A percentile compares a stretch with the other conserved stretches of the same genome.
Conservation (phyloP, 2,329 filamentous ascomycete genomes). For the Shiraia bambusicola region DNA sequence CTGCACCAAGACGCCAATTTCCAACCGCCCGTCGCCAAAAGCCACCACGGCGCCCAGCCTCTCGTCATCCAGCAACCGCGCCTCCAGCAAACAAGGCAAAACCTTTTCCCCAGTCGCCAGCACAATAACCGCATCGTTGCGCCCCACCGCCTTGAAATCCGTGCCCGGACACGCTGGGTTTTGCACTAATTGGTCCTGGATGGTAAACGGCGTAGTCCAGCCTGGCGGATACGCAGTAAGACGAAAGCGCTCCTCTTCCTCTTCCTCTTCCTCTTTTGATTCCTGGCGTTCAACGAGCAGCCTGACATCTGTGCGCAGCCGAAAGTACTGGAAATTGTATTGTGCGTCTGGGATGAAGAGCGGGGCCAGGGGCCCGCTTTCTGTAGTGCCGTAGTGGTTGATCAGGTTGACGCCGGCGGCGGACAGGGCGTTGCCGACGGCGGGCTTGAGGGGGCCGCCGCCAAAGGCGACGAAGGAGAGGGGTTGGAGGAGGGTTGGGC, state of each 20-base stretch:
- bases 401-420: conserved; percentile 28
- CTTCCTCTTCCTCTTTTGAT: too few species aligned
- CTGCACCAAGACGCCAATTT: background rate
- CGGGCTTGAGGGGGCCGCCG: too few species aligned
- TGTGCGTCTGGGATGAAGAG: conserved; percentile 33
- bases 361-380: conserved; percentile 39
- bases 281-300: conserved; percentile 25
- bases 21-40: background rate
- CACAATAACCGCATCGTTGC: conserved; percentile 31
- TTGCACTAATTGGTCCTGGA: conserved; percentile 37
- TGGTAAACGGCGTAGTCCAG: conserved; percentile 28
- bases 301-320: conserved; percentile 36
- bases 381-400: conserved; percentile 43
- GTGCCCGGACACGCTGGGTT: conserved; percentile 18
- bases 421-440: too few species aligned
- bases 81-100: conserved; percentile 7
- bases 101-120: conserved; percentile 24
- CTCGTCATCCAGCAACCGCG: conserved; percentile 3
- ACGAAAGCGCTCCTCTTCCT: too few species aligned
- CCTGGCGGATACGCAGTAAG: conserved; percentile 25
- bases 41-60: background rate
- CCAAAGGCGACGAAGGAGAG: too few species aligned
- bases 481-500: too few species aligned
- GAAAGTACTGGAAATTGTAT: conserved; percentile 39
- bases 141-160: conserved; percentile 29